Evolutionary conservation across 2,329 filamentous ascomycete species (phyloP), one percentile per base, ranked within the genome.

Genomic region (Arthrobotrys musiformis): DNA sequence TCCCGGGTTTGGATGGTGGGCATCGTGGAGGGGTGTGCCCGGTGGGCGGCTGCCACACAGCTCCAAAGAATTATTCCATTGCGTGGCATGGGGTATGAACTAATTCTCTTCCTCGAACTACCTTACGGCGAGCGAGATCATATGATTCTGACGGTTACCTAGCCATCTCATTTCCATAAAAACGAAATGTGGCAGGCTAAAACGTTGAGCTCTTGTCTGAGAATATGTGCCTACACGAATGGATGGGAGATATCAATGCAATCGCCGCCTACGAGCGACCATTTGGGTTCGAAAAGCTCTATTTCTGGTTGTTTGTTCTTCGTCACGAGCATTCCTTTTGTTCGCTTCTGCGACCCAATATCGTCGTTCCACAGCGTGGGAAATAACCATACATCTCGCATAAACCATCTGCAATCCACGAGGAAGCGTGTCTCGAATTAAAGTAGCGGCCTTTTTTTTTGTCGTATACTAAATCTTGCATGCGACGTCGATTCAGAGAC

Each of bases 41-140:
- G 70, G 66, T 61, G 66, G 73, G 73, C 73, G 73, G 60, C 73
- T 77, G 66, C 73, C 60, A 77, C 73, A 77, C 73, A 66, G 56
- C 44, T 48, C 19, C 44, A 19, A 15, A 19, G 40, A 42, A 42
- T 42, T n/a, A n/a, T n/a, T n/a, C n/a, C n/a, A 42, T 42, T 19
- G 40, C 17, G 19, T 42, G 19, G 40, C 17, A 17, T 19, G 17
- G 11, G 4, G 37, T 2, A n/a, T 42, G 37, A 42, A 42, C 22
- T 61, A 15, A 62, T 48, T 64, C 35, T 56, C 37, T 40, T 42
- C 19, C 40, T 42, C 40, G 40, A 9, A 17, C n/a, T 33, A 15
- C 13, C 2, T 1, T 42, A 8, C 40, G 4, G 40, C 40, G 19
- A 48, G 40, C 40, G 19, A 48, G 44, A 48, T 48, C 44, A 48